Evolutionary conservation across 345 rosid species (phyloP).

Genomic region (Streptanthus diversifolius): DNA sequence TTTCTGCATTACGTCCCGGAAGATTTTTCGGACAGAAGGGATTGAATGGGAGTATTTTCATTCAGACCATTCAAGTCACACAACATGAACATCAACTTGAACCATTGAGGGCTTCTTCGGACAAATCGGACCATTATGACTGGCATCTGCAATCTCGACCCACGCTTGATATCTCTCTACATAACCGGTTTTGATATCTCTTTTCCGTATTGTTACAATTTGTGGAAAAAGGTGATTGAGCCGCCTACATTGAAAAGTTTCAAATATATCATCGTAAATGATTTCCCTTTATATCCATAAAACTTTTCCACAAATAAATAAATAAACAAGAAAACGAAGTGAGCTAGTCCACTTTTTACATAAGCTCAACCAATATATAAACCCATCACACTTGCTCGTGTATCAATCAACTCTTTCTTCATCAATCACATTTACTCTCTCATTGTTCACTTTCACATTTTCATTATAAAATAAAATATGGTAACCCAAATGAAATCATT

Average conservation of each 20-base stretch:
- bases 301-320: constrained; percentile 5
- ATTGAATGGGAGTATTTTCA: no score
- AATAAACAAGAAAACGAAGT: background rate
- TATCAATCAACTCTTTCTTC: background rate
- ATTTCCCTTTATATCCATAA: background rate
- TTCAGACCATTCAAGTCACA: no score
- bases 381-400: constrained; percentile 2
- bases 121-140: no score
- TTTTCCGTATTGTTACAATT: background rate
- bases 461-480: background rate
- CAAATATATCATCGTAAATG: background rate
- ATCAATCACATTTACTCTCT: background rate
- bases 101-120: no score
- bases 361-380: constrained; percentile 14
- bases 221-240: constrained; percentile 22
- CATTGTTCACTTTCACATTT: background rate
- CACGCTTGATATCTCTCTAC: no score
- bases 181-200: no score
- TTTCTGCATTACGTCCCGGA: no score
- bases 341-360: constrained; percentile 9
- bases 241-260: constrained; percentile 28
- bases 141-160: no score
- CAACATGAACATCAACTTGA: no score
- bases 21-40: no score
- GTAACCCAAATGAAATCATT: constrained; percentile 16